These are phyloP conservation scores for Aquilaria agallochum DNA, from an alignment of 441 rosid species.

Conservation along the genomic window DNA sequence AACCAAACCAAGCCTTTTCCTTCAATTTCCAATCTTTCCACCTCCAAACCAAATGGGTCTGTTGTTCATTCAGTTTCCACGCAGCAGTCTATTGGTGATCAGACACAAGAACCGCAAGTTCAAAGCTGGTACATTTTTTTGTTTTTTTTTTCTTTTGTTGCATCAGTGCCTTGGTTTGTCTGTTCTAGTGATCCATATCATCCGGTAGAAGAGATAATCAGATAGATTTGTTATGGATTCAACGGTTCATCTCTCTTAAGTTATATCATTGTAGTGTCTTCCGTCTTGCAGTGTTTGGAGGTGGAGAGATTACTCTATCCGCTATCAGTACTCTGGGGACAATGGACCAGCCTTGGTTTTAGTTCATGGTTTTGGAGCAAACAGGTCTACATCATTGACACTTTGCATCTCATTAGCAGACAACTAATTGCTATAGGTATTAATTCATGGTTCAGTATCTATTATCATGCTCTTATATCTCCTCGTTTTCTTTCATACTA, in stretches of 20 bases:
- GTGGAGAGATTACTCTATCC: constrained; percentile 83
- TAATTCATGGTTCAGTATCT: constrained; percentile 21
- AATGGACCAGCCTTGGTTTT: constrained; percentile 80
- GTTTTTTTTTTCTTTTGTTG: background rate
- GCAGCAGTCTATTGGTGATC: constrained; percentile 17
- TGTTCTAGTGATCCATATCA: background rate
- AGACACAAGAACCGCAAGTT: constrained; percentile 23
- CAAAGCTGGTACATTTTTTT: constrained; percentile 36
- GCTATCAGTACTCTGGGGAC: constrained; percentile 68
- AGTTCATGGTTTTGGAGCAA: constrained; percentile 93
- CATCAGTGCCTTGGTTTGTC: background rate
- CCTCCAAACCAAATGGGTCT: constrained; percentile 17
- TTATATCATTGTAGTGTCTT: constrained; percentile 1
- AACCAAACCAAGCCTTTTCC: constrained; percentile 14
- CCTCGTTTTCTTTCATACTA: background rate
- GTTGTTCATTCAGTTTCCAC: constrained; percentile 18
- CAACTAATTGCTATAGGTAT: constrained; percentile 52
- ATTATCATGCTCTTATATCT: constrained; percentile 1
- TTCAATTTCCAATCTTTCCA: constrained; percentile 14
- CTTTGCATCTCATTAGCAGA: constrained; percentile 51
- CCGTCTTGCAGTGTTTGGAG: constrained; percentile 56
- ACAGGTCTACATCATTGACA: constrained; percentile 70
- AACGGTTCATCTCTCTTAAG: background rate
- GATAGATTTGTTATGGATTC: background rate
- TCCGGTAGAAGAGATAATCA: background rate